phyloP scores from a whole-genome alignment of 495 filamentous ascomycete genomes.

The Penicillium macrosclerotiorum region DNA sequence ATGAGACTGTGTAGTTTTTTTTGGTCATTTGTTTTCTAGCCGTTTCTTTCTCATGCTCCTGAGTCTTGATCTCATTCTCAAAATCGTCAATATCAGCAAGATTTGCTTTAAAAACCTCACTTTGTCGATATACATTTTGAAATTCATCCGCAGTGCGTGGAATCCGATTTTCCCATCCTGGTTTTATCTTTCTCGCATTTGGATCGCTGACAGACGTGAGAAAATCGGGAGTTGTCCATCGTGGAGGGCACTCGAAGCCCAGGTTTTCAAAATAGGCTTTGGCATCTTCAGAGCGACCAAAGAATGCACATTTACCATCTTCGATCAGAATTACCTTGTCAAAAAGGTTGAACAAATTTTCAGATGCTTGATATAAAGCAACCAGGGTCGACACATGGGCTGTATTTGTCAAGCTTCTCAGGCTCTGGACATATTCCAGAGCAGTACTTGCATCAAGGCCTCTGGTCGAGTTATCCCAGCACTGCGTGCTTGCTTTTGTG shows the following conservation, averaged over 20 bases:
- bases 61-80: conserved; percentile 47
- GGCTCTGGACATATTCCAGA: conserved; percentile 61
- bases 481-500: conserved; percentile 61
- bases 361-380: conserved; percentile 70
- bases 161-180: conserved; percentile 59
- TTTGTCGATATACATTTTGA: conserved; percentile 50
- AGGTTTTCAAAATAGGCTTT: conserved; percentile 62
- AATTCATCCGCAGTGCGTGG: conserved; percentile 61
- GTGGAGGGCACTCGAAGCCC: conserved; percentile 57
- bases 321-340: conserved; percentile 71
- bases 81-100: conserved; percentile 49
- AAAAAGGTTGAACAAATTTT: conserved; percentile 65
- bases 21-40: conserved; percentile 46
- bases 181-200: conserved; percentile 55
- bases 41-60: conserved; percentile 45
- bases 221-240: conserved; percentile 69
- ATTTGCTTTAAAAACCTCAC: conserved; percentile 32
- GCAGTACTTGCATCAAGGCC: conserved; percentile 71
- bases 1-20: conserved; percentile 64
- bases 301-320: conserved; percentile 64
- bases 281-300: conserved; percentile 56
- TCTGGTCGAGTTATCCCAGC: conserved; percentile 67
- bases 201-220: conserved; percentile 65
- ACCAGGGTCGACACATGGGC: conserved; percentile 58
- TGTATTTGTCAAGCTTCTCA: conserved; percentile 63